These are phyloP conservation scores for Pleurotus tuoliensis DNA, from an alignment of 768 basidiomycete species.

Conservation along the genomic window DNA sequence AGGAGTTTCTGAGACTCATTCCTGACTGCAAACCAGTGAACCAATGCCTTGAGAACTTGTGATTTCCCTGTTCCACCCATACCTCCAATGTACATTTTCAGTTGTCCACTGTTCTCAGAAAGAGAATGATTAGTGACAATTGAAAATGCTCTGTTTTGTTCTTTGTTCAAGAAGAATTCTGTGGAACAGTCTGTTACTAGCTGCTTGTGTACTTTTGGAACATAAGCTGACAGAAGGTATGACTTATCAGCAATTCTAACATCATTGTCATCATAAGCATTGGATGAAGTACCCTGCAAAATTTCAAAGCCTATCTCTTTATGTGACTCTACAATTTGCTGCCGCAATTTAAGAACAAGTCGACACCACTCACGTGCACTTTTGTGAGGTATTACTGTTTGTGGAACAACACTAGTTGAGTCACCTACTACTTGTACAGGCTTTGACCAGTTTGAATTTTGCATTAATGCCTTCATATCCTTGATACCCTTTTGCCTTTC, in stretches of 20 bases:
- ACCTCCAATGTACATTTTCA: conserved; percentile 30
- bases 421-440: not conserved
- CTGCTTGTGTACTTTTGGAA: not conserved
- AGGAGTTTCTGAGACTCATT: conserved; percentile 23
- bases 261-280: not conserved
- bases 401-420: not conserved
- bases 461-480: not conserved
- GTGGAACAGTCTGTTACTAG: not conserved
- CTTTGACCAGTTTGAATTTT: not conserved
- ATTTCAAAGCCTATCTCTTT: not conserved
- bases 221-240: not conserved
- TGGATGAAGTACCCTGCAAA: not conserved
- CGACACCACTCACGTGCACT: not conserved
- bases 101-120: conserved; percentile 10
- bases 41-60: conserved; percentile 23
- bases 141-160: too few species aligned
- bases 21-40: conserved; percentile 18
- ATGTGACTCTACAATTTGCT: not conserved
- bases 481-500: not conserved
- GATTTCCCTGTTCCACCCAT: conserved; percentile 31
- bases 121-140: conserved; percentile 22
- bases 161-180: too few species aligned
- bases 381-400: not conserved
- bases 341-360: not conserved
- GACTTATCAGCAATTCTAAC: not conserved